Conservation (phyloP, 179 eudicot species). For the Beta corolliflora region DNA sequence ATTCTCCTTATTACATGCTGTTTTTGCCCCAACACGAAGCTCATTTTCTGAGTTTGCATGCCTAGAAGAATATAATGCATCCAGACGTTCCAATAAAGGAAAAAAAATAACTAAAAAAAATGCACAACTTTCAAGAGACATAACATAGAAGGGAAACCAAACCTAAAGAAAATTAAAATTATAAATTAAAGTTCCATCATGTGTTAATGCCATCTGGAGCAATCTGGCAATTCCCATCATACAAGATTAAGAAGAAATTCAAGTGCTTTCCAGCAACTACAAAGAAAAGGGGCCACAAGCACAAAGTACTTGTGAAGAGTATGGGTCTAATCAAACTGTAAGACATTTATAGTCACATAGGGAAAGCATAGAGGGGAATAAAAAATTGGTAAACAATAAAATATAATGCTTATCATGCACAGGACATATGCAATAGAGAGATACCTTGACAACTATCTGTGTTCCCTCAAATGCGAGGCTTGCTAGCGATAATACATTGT, state of each 20-base stretch:
- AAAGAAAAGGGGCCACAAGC: not conserved
- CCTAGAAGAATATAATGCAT: not conserved
- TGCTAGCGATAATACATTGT: constrained; percentile 59
- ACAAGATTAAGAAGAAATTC: not conserved
- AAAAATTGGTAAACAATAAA: not conserved
- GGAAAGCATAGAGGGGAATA: not conserved
- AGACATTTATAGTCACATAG: not conserved
- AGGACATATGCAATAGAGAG: constrained; percentile 1
- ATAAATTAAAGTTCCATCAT: not conserved
- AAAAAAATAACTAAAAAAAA: not conserved
- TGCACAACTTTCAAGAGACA: too few relatives aligned
- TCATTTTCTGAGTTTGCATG: not conserved
- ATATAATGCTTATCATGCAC: not conserved
- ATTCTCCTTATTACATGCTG: not conserved
- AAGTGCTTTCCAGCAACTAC: not conserved
- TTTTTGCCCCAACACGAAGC: not conserved
- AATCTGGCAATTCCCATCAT: not conserved
- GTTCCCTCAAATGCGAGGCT: constrained; percentile 64
- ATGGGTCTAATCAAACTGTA: not conserved
- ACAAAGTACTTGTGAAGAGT: not conserved
- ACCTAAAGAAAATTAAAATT: not conserved
- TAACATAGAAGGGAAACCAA: too few relatives aligned
- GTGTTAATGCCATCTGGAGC: not conserved
- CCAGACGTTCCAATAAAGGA: not conserved
- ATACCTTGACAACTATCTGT: constrained; percentile 62